phyloP scores from a whole-genome alignment of 345 rosid genomes.

The Ailanthus altissimus region DNA sequence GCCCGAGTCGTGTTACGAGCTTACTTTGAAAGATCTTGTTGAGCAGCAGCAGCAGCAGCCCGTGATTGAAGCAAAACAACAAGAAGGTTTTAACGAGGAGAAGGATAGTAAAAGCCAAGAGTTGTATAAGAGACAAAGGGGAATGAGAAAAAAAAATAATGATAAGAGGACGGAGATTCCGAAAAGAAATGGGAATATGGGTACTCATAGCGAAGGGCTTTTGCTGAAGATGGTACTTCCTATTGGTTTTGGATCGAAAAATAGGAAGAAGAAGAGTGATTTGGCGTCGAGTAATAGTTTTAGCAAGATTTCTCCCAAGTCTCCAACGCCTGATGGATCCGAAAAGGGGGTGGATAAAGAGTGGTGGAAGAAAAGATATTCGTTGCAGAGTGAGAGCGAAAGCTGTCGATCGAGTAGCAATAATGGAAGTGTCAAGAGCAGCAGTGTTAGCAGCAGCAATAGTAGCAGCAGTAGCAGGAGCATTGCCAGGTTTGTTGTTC shows the following conservation, averaged over 20 bases:
- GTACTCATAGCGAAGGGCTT: conserved; percentile 46
- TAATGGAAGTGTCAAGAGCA: conserved; percentile 51
- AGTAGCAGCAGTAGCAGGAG: conserved; percentile 41
- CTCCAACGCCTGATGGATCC: conserved; percentile 42
- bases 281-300: conserved; percentile 11
- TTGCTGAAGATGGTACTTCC: conserved; percentile 76
- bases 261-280: conserved; percentile 32
- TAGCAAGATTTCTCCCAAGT: conserved; percentile 49
- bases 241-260: conserved; percentile 47
- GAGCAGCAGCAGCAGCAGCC: conserved; percentile 32
- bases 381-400: conserved; percentile 42
- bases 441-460: conserved; percentile 42
- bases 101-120: conserved; percentile 19
- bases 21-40: conserved; percentile 78
- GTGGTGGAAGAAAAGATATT: conserved; percentile 64
- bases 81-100: conserved; percentile 24
- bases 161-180: conserved; percentile 21
- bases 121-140: conserved; percentile 29
- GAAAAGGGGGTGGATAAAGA: conserved; percentile 43
- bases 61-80: conserved; percentile 26
- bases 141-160: conserved; percentile 22
- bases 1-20: conserved; percentile 91
- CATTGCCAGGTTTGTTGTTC: conserved; percentile 39
- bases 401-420: conserved; percentile 37
- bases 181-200: conserved; percentile 42